Conservation (phyloP, 108 stramenopile species). For the Skeletonema costatum region DNA sequence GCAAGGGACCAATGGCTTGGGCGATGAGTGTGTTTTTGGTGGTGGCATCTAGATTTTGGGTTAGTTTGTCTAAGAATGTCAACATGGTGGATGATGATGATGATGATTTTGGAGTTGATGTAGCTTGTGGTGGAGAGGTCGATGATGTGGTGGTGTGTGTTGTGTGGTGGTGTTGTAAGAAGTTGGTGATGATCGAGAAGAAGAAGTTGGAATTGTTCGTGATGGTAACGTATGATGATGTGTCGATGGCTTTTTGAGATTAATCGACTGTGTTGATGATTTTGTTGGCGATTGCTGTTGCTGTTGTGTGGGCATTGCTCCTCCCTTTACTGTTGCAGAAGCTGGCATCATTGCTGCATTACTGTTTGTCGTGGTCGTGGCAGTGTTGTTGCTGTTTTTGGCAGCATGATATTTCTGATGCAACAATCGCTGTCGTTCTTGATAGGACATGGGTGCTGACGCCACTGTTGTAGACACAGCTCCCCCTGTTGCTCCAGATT, state of each 20-base stretch:
- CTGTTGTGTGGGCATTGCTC: background rate
- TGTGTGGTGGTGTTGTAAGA: background rate
- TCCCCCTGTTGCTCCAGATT: background rate
- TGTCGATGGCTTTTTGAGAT: background rate
- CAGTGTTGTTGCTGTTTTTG: background rate
- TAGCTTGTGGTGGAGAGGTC: background rate
- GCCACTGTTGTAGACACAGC: background rate
- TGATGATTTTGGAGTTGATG: constrained; percentile 46
- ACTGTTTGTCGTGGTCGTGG: background rate
- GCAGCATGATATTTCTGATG: constrained; percentile 29
- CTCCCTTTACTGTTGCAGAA: constrained; percentile 1
- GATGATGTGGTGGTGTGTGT: background rate
- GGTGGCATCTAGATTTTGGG: constrained; percentile 16
- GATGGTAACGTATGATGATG: background rate
- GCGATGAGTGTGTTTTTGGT: constrained; percentile 29
- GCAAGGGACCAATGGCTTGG: constrained; percentile 28
- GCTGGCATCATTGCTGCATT: too few relatives aligned
- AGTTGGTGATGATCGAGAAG: background rate
- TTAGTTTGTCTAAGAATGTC: constrained; percentile 39
- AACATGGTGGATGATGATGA: background rate
- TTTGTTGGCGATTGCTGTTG: background rate
- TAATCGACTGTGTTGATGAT: background rate
- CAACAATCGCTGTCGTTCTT: constrained; percentile 28
- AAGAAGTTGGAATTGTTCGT: constrained; percentile 8
- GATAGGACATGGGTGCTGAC: constrained; percentile 24